phyloP scores from a whole-genome alignment of 345 rosid genomes.

The Salix brachista region DNA sequence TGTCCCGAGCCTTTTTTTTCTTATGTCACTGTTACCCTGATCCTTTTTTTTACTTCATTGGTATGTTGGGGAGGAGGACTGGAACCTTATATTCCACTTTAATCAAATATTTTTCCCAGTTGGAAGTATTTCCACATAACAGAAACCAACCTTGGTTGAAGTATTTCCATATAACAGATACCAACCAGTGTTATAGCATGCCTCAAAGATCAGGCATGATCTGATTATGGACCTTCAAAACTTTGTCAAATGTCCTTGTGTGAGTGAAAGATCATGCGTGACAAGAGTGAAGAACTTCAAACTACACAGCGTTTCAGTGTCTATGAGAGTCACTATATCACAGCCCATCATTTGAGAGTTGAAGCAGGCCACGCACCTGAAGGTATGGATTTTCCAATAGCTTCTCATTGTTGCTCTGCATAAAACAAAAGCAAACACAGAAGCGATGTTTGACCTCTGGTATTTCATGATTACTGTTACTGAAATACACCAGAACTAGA shows the following conservation, averaged over 20 bases:
- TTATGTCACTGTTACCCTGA: neutral
- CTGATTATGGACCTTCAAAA: neutral
- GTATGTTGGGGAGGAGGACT: neutral
- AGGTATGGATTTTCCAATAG: conserved; percentile 93
- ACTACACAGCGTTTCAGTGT: neutral
- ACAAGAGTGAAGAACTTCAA: neutral
- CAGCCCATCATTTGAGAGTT: conserved; percentile 42
- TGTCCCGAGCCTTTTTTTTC: neutral
- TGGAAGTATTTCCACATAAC: conserved; percentile 1
- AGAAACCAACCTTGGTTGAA: neutral
- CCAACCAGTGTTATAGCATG: neutral
- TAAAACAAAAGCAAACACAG: conserved; percentile 12
- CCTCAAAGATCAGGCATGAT: neutral
- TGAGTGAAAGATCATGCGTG: neutral
- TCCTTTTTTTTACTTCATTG: neutral
- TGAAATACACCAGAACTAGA: neutral
- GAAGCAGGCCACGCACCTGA: conserved; percentile 97
- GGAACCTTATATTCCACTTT: neutral
- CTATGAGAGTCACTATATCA: neutral
- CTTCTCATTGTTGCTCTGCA: conserved; percentile 96
- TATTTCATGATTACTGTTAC: neutral
- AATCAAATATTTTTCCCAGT: neutral
- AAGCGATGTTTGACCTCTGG: conserved; percentile 3
- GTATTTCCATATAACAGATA: neutral
- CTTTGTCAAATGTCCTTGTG: neutral